Evolutionary conservation across 805 yeast species (phyloP).

Genomic region (Saccharomyces mikatae): DNA sequence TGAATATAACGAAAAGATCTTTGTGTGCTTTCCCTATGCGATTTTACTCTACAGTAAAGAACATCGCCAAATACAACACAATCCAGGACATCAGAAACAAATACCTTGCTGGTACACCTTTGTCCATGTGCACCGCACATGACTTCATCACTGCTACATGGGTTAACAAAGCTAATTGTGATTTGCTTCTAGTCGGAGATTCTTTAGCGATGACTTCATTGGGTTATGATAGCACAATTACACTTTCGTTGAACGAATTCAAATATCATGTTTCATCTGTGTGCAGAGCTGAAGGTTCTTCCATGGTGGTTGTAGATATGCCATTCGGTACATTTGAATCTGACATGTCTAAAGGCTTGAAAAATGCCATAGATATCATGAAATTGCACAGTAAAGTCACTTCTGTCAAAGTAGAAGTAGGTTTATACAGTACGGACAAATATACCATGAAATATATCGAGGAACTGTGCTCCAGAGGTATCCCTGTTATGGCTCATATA

Average conservation of each 20-base stretch:
- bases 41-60: constrained; percentile 1
- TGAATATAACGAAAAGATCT: not conserved
- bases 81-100: constrained; percentile 35
- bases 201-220: constrained; percentile 87
- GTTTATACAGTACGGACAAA: constrained; percentile 34
- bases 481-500: constrained; percentile 85
- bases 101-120: constrained; percentile 31
- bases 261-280: constrained; percentile 70
- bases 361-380: constrained; percentile 48
- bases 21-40: not conserved
- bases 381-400: constrained; percentile 23
- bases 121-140: constrained; percentile 71
- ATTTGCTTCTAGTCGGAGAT: constrained; percentile 78
- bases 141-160: constrained; percentile 70
- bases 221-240: constrained; percentile 72
- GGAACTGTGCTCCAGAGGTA: constrained; percentile 57
- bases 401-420: constrained; percentile 69
- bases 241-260: constrained; percentile 72
- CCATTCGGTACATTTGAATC: constrained; percentile 84
- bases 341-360: constrained; percentile 56
- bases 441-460: constrained; percentile 45
- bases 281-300: constrained; percentile 53
- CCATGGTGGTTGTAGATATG: constrained; percentile 73
- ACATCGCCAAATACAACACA: constrained; percentile 2
- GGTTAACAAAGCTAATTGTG: constrained; percentile 60